Evolutionary conservation across 306 rosid genomes (phyloP).

Genomic region (barrel medic (Medicago truncatula)): DNA sequence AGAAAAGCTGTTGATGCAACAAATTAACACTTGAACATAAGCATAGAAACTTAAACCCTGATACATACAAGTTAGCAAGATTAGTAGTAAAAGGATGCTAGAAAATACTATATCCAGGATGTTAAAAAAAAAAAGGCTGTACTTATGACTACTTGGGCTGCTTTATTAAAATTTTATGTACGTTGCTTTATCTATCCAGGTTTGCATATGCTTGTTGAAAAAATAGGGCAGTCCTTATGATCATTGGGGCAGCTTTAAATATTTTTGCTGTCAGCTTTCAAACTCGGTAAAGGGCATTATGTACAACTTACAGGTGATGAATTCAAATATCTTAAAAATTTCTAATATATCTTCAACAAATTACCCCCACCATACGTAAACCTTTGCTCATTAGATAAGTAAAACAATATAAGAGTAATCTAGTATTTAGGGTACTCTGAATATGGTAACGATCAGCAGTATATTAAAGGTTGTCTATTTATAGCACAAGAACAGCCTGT

Average conservation of each 20-base stretch:
- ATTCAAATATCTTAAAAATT: constrained; percentile 19
- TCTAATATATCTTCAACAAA: neutral
- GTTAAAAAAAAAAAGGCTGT: neutral
- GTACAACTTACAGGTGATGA: constrained; percentile 24
- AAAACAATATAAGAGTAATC: neutral
- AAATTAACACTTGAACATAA: constrained; percentile 41
- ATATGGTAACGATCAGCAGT: constrained; percentile 1
- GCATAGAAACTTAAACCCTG: constrained; percentile 30
- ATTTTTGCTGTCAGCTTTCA: constrained; percentile 16
- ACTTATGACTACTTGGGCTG: constrained; percentile 13
- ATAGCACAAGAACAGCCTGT: constrained; percentile 11
- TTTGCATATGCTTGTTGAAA: constrained; percentile 5
- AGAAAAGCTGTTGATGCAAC: constrained; percentile 72
- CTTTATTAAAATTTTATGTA: constrained; percentile 13
- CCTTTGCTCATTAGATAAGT: constrained; percentile 4
- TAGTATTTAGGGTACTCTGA: constrained; percentile 23
- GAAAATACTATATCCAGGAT: constrained; percentile 31
- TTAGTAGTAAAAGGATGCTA: constrained; percentile 37
- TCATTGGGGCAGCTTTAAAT: constrained; percentile 15
- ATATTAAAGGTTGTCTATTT: constrained; percentile 8
- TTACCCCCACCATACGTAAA: neutral
- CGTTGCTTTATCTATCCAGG: constrained; percentile 25
- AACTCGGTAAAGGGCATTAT: constrained; percentile 9
- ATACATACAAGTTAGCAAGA: constrained; percentile 29
- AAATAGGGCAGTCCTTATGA: neutral